A percentile compares a stretch with the other conserved stretches of the same genome.
These are phyloP conservation scores for Annulohypoxylon moriforme DNA, from an alignment of 495 filamentous ascomycete genomes.

Conservation along the genomic window DNA sequence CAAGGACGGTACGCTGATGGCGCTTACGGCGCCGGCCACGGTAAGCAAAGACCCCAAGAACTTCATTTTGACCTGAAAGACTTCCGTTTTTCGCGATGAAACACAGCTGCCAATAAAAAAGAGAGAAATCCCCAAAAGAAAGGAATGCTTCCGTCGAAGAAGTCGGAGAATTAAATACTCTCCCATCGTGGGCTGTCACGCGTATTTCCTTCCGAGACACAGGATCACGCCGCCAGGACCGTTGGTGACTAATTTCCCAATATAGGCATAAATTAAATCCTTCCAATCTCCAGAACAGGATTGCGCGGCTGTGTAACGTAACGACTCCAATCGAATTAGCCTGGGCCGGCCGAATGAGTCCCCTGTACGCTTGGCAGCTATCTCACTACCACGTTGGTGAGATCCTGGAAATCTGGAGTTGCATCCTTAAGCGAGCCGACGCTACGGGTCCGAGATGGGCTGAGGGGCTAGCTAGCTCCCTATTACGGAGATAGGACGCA, in stretches of 20 bases:
- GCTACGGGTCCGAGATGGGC: conserved; percentile 18
- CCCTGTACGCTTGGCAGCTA: conserved; percentile 31
- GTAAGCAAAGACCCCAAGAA: conserved; percentile 17
- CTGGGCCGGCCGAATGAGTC: conserved; percentile 15
- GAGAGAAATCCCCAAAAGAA: neutral
- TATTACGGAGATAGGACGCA: neutral
- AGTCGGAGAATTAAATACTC: neutral
- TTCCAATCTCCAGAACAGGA: conserved; percentile 16
- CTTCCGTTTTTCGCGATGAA: neutral
- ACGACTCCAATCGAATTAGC: conserved; percentile 10
- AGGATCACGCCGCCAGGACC: conserved; percentile 8
- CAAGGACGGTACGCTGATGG: conserved; percentile 35
- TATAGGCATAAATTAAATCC: conserved; percentile 38
- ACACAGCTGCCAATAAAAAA: neutral
- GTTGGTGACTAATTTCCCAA: conserved; percentile 29
- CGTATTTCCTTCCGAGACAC: conserved; percentile 19
- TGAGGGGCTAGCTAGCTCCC: conserved; percentile 9
- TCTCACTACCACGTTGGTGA: conserved; percentile 28
- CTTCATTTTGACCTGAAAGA: conserved; percentile 25
- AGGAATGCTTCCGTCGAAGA: neutral
- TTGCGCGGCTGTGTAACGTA: conserved; percentile 33
- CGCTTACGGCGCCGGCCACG: conserved; percentile 11
- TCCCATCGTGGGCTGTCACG: conserved; percentile 8
- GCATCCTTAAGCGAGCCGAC: neutral
- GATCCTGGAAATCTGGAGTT: neutral